These are phyloP conservation scores for Ephemerocybe angulata DNA, from an alignment of 768 basidiomycete genomes.

Conservation along the genomic window DNA sequence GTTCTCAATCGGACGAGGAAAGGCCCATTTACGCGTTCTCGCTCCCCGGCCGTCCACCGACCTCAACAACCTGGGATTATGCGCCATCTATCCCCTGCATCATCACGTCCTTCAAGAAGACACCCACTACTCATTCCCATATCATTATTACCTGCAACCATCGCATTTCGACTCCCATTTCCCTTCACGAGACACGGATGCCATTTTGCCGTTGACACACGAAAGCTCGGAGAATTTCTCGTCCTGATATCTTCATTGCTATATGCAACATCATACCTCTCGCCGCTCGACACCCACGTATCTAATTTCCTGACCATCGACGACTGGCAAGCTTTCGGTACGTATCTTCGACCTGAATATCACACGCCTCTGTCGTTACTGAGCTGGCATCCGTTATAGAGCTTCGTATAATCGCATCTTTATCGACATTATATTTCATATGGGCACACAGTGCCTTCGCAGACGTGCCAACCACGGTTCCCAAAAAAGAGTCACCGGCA, in stretches of 20 bases:
- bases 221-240: constrained; percentile 60
- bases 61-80: constrained; percentile 19
- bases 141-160: constrained; percentile 45
- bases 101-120: constrained; percentile 42
- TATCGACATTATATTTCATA: constrained; percentile 56
- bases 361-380: not conserved
- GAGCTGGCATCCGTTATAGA: constrained; percentile 35
- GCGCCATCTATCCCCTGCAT: constrained; percentile 40
- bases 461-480: constrained; percentile 16
- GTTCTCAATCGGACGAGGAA: constrained; percentile 23
- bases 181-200: constrained; percentile 38
- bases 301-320: constrained; percentile 29
- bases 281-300: constrained; percentile 15
- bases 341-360: constrained; percentile 8
- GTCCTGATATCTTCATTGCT: constrained; percentile 62
- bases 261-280: constrained; percentile 50
- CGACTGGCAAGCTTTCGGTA: constrained; percentile 53
- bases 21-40: constrained; percentile 70
- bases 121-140: constrained; percentile 23
- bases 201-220: constrained; percentile 55
- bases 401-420: constrained; percentile 49
- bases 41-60: constrained; percentile 52
- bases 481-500: constrained; percentile 12
- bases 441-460: constrained; percentile 57
- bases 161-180: constrained; percentile 43